Conservation (phyloP, 73 alveolate genomes). For the Tetrahymena borealis region DNA sequence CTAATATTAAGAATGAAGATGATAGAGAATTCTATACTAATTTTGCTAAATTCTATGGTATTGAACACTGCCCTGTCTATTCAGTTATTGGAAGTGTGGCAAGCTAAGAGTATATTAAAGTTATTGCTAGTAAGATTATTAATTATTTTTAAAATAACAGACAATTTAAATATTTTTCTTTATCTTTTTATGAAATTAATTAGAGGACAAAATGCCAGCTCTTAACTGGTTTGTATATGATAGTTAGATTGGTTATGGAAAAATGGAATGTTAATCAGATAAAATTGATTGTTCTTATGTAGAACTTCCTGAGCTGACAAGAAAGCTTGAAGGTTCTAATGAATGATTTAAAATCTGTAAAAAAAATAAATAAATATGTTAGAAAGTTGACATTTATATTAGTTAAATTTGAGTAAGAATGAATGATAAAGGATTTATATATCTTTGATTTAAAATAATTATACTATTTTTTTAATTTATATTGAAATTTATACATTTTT, state of each 20-base stretch:
- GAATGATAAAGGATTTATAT: too few relatives aligned
- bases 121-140: slow-evolving; percentile 7
- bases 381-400: too few relatives aligned
- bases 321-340: neutral
- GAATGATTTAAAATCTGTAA: neutral
- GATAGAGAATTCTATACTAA: neutral
- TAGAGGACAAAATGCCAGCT: slow-evolving; percentile 10
- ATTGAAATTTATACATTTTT: too few relatives aligned
- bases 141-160: too few relatives aligned
- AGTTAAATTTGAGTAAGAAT: too few relatives aligned
- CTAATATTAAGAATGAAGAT: slow-evolving; percentile 1
- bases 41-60: slow-evolving; percentile 34
- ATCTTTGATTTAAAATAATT: too few relatives aligned
- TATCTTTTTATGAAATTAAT: too few relatives aligned
- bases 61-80: slow-evolving; percentile 30
- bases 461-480: too few relatives aligned
- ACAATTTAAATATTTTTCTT: too few relatives aligned
- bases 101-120: slow-evolving; percentile 13
- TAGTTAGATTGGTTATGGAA: slow-evolving; percentile 6
- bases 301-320: slow-evolving; percentile 10
- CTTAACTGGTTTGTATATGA: slow-evolving; percentile 38
- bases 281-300: neutral
- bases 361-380: too few relatives aligned
- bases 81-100: slow-evolving; percentile 39
- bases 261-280: slow-evolving; percentile 14